Conservation (phyloP, 306 rosid genomes). For the Malus orientalis region DNA sequence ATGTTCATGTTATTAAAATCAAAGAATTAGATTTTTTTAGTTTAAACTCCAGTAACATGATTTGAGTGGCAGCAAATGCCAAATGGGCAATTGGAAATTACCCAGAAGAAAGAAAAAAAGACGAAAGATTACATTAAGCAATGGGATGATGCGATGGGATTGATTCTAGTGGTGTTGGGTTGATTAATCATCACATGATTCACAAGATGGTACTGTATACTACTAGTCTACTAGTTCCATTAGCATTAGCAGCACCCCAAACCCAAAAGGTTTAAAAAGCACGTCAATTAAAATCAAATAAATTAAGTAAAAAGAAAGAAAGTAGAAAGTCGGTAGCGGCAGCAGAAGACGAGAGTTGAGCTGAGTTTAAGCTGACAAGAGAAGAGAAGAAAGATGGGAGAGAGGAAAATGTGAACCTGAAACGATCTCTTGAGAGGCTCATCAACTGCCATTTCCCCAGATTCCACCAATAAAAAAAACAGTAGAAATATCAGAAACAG, state of each 20-base stretch:
- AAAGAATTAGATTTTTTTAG: not conserved
- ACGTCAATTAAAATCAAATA: not conserved
- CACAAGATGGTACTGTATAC: not conserved
- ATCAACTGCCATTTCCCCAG: conserved; percentile 45
- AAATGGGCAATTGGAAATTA: not conserved
- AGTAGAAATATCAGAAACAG: not conserved
- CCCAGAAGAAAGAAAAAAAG: not conserved
- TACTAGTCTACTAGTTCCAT: not conserved
- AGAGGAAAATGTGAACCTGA: conserved; percentile 52
- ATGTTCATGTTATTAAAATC: not conserved
- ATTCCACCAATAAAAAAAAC: not conserved
- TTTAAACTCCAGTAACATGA: not conserved
- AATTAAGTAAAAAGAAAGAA: not conserved
- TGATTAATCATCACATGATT: not conserved
- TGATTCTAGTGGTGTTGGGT: not conserved
- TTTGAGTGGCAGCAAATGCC: not conserved
- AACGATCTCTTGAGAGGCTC: conserved; percentile 66
- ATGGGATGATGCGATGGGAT: not conserved
- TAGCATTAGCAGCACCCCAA: not conserved
- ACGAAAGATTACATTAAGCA: not conserved
- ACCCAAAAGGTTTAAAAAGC: not conserved
- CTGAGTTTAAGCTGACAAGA: not conserved
- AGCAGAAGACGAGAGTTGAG: not conserved
- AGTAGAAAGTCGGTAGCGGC: not conserved
- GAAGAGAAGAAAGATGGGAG: conserved; percentile 12